These are phyloP conservation scores for Chamaecyparis obtusa DNA, from an alignment of 75 land plant genomes.

Conservation along the genomic window DNA sequence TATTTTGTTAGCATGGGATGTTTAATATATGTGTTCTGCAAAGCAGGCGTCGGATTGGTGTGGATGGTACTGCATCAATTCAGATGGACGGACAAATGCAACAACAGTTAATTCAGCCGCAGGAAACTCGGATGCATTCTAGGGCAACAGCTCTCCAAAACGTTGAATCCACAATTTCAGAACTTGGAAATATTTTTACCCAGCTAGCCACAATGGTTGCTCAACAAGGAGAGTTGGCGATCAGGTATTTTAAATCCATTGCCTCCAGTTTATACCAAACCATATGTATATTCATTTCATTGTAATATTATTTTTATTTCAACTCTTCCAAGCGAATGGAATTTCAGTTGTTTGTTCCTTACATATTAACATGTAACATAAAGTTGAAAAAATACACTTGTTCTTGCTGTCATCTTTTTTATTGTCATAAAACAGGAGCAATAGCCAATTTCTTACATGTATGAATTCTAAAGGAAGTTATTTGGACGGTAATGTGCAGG, in stretches of 20 bases:
- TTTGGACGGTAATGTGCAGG: slow-evolving; percentile 30
- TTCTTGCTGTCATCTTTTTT: neutral
- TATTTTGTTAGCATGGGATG: neutral
- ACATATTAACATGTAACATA: neutral
- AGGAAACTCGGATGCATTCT: slow-evolving; percentile 62
- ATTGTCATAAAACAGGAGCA: neutral
- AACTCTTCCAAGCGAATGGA: neutral
- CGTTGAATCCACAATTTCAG: slow-evolving; percentile 88
- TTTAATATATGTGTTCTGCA: neutral
- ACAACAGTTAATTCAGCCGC: slow-evolving; percentile 72
- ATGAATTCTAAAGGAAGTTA: neutral
- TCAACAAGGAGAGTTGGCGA: slow-evolving; percentile 88
- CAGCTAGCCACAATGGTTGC: slow-evolving; percentile 95
- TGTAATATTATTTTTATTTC: neutral
- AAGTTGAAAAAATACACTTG: neutral
- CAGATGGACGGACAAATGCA: slow-evolving; percentile 50
- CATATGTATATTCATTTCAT: neutral
- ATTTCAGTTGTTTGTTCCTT: neutral
- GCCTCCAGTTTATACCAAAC: neutral
- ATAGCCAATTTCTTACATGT: neutral
- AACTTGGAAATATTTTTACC: slow-evolving; percentile 81
- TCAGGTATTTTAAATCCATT: slow-evolving; percentile 46
- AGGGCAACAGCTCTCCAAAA: slow-evolving; percentile 84
- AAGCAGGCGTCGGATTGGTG: slow-evolving; percentile 52
- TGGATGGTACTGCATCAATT: slow-evolving; percentile 36